phyloP scores from a whole-genome alignment of 2,329 filamentous ascomycete genomes.

The Cucurbitaria berberidis region DNA sequence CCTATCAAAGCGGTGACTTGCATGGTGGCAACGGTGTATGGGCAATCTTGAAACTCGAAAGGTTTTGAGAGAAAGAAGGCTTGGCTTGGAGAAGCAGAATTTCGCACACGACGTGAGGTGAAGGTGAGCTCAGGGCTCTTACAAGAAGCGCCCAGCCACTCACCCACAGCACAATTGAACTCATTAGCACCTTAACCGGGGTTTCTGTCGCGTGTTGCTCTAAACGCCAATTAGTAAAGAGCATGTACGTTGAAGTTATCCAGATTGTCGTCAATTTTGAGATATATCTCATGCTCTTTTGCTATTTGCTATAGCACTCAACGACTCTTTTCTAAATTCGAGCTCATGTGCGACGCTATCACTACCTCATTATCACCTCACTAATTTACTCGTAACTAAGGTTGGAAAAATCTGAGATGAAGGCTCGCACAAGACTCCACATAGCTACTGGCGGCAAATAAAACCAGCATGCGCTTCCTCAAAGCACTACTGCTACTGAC shows the following conservation, averaged over 20 bases:
- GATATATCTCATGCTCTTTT: too few species aligned
- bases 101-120: background rate
- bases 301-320: too few species aligned
- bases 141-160: background rate
- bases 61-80: background rate
- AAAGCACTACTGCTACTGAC: background rate
- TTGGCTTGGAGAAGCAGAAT: background rate
- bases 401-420: background rate
- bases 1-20: background rate
- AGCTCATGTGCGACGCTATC: too few species aligned
- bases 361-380: background rate
- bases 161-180: too few species aligned
- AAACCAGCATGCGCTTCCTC: background rate
- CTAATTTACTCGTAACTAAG: background rate
- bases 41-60: background rate
- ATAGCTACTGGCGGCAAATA: background rate
- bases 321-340: too few species aligned
- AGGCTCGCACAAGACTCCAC: background rate
- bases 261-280: too few species aligned
- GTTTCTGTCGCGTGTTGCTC: too few species aligned
- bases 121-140: background rate
- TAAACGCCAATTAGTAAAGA: too few species aligned
- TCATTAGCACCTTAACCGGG: too few species aligned
- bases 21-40: background rate
- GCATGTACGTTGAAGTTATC: too few species aligned